phyloP scores from a whole-genome alignment of 2,329 filamentous ascomycete genomes.

The Penicillium sp. region DNA sequence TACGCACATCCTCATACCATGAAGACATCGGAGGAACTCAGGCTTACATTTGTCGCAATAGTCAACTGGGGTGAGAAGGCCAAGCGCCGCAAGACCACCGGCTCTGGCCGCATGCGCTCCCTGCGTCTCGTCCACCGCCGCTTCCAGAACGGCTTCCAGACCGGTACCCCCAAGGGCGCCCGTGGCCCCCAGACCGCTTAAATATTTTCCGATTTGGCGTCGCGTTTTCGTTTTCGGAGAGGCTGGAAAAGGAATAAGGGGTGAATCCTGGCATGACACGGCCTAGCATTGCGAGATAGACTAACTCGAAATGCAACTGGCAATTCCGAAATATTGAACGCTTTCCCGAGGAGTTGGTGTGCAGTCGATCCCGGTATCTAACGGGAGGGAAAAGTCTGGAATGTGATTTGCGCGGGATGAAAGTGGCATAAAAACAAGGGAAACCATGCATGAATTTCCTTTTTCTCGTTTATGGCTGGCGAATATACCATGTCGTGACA shows the following conservation, averaged over 20 bases:
- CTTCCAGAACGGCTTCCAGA: constrained; percentile 98
- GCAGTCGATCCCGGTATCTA: constrained; percentile 25
- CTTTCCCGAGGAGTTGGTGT: constrained; percentile 38
- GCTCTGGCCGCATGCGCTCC: constrained; percentile 92
- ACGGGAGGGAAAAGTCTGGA: constrained; percentile 28
- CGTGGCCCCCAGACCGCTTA: constrained; percentile 57
- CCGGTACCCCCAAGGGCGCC: constrained; percentile 77
- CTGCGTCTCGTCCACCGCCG: constrained; percentile 86
- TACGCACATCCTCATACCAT: constrained; percentile 53
- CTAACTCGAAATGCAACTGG: constrained; percentile 33
- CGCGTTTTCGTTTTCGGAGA: constrained; percentile 37
- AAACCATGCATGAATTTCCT: constrained; percentile 39
- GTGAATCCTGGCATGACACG: constrained; percentile 37
- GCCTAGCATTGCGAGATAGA: constrained; percentile 35
- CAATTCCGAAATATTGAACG: constrained; percentile 30
- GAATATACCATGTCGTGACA: constrained; percentile 38
- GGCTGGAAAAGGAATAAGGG: constrained; percentile 31
- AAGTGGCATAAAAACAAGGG: constrained; percentile 31
- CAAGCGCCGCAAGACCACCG: constrained; percentile 99
- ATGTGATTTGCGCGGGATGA: constrained; percentile 20
- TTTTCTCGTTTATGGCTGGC: constrained; percentile 36
- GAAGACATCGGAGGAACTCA: constrained; percentile 11
- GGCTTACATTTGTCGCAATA: constrained; percentile 45
- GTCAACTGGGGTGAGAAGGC: constrained; percentile 99
- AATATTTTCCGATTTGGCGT: constrained; percentile 31